These are phyloP conservation scores for Paraurostyla sp. DNA, from an alignment of 73 alveolate genomes.

Conservation along the genomic window DNA sequence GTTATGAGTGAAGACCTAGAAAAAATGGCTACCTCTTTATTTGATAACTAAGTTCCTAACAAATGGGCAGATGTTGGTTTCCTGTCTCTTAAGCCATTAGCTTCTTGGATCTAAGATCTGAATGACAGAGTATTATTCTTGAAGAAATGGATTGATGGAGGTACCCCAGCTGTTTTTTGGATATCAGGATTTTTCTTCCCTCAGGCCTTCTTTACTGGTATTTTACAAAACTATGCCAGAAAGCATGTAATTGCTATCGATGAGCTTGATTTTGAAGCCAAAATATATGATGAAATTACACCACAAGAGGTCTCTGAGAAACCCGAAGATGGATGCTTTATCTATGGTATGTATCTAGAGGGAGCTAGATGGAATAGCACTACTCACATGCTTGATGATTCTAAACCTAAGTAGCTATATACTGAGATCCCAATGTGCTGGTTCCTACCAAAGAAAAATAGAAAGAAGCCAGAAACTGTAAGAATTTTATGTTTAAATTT, in stretches of 20 bases:
- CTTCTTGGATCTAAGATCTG: slow-evolving; percentile 95
- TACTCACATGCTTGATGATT: slow-evolving; percentile 94
- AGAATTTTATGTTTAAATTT: background rate
- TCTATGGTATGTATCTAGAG: slow-evolving; percentile 97
- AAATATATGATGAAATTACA: slow-evolving; percentile 91
- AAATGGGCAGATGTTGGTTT: slow-evolving; percentile 96
- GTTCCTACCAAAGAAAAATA: slow-evolving; percentile 95
- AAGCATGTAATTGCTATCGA: slow-evolving; percentile 98
- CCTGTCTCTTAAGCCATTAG: slow-evolving; percentile 95
- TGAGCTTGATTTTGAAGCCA: slow-evolving; percentile 91
- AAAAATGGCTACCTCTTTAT: slow-evolving; percentile 90
- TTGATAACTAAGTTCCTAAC: slow-evolving; percentile 94
- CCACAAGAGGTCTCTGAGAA: slow-evolving; percentile 91
- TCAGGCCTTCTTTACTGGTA: slow-evolving; percentile 99
- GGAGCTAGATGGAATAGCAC: slow-evolving; percentile 98
- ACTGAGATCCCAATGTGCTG: slow-evolving; percentile 99
- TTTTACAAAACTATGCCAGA: slow-evolving; percentile 99
- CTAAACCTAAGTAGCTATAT: slow-evolving; percentile 96
- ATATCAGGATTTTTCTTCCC: slow-evolving; percentile 99
- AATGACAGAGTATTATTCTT: slow-evolving; percentile 95
- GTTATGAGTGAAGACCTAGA: slow-evolving; percentile 98
- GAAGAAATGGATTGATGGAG: slow-evolving; percentile 95
- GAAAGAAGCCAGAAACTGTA: slow-evolving; percentile 88
- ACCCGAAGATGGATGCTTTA: slow-evolving; percentile 97
- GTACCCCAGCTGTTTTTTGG: slow-evolving; percentile 99